phyloP scores from a whole-genome alignment of 352 stramenopile species.

The Thalassiosira livingstoniorum region DNA sequence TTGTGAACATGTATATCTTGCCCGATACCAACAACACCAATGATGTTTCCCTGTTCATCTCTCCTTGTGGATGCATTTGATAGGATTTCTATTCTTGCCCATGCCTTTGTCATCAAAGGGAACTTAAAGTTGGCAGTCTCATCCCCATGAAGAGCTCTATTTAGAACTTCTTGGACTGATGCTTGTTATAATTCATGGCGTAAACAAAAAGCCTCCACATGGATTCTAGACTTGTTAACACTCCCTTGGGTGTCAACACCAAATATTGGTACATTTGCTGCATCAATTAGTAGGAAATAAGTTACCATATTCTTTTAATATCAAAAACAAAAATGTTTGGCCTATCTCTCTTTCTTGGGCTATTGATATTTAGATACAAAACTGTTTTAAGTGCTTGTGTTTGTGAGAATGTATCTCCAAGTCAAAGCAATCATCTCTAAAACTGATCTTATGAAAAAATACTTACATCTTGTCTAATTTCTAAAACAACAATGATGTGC shows the following conservation, averaged over 20 bases:
- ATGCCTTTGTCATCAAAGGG: slow-evolving; percentile 63
- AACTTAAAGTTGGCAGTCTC: slow-evolving; percentile 83
- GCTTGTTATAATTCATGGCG: slow-evolving; percentile 60
- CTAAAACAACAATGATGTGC: slow-evolving; percentile 90
- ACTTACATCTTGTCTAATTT: slow-evolving; percentile 89
- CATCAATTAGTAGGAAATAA: slow-evolving; percentile 91
- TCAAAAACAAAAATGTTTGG: no score
- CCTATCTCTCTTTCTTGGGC: slow-evolving; percentile 18
- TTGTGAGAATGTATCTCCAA: no score
- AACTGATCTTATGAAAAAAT: no score
- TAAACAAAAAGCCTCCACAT: slow-evolving; percentile 4
- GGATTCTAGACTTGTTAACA: slow-evolving; percentile 22
- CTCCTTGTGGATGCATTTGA: slow-evolving; percentile 72
- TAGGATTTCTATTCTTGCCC: slow-evolving; percentile 29
- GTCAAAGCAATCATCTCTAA: no score
- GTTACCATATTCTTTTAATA: no score
- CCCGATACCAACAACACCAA: slow-evolving; percentile 89
- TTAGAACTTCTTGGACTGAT: slow-evolving; percentile 66
- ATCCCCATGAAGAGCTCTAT: slow-evolving; percentile 56
- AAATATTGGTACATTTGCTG: slow-evolving; percentile 90
- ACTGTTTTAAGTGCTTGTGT: no score
- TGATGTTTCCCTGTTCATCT: slow-evolving; percentile 90
- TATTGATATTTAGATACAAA: no score
- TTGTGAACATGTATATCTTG: no score
- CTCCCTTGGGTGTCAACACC: slow-evolving; percentile 89